A percentile compares a stretch with the other conserved stretches of the same genome.
Evolutionary conservation across 306 rosid species (phyloP).

Genomic region (Cucumis cinereus): DNA sequence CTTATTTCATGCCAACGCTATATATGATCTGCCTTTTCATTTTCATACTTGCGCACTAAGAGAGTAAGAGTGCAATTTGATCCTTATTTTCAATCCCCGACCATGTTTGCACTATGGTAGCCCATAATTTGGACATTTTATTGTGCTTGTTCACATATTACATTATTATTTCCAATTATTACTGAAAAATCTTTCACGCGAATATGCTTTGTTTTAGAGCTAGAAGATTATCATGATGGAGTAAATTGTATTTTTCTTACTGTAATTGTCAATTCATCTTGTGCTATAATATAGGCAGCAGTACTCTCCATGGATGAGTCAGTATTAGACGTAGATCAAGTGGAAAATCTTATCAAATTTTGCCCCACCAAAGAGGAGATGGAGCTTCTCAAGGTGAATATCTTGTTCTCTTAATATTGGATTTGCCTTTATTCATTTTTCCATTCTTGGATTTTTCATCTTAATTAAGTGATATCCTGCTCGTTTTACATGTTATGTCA

Average conservation of each 20-base stretch:
- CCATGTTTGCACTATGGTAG: not conserved
- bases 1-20: not conserved
- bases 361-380: conserved; percentile 98
- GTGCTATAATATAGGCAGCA: conserved; percentile 52
- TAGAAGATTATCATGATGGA: not conserved
- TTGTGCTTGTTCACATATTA: not conserved
- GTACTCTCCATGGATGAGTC: conserved; percentile 87
- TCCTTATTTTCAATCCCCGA: not conserved
- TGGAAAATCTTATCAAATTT: conserved; percentile 86
- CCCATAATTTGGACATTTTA: not conserved
- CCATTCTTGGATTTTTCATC: not conserved
- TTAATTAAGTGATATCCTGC: not conserved
- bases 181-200: not conserved
- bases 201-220: not conserved
- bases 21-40: not conserved
- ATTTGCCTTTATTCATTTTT: not conserved
- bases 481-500: conserved; percentile 5
- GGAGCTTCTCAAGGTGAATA: conserved; percentile 86
- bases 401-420: not conserved
- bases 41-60: not conserved
- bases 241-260: not conserved
- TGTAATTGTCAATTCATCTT: conserved; percentile 15
- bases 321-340: conserved; percentile 87
- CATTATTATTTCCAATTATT: not conserved
- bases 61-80: not conserved